Conservation (phyloP, 305 asterid genomes). For the Fraxinus nigra region DNA sequence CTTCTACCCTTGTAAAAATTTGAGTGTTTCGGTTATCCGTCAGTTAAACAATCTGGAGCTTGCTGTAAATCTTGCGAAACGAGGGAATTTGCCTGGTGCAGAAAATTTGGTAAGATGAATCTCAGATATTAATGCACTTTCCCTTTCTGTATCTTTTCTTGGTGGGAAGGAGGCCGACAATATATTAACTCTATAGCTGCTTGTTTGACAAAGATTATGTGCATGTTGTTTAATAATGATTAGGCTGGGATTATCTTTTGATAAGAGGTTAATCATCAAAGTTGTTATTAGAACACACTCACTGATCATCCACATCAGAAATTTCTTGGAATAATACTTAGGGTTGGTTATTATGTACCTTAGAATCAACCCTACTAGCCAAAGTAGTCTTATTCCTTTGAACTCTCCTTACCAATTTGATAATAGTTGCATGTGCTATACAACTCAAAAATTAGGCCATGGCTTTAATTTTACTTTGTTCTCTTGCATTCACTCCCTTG, state of each 20-base stretch:
- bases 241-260: not conserved
- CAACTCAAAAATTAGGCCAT: not conserved
- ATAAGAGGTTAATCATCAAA: not conserved
- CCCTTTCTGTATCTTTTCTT: not conserved
- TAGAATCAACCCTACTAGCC: not conserved
- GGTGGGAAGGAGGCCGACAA: not conserved
- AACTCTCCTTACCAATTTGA: not conserved
- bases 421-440: not conserved
- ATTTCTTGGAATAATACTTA: not conserved
- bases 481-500: not conserved
- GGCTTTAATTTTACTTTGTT: not conserved
- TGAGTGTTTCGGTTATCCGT: constrained; percentile 21
- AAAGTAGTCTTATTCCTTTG: not conserved
- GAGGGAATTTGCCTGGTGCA: constrained; percentile 99
- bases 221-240: constrained; percentile 5
- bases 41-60: constrained; percentile 98
- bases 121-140: constrained; percentile 18
- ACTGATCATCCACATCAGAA: not conserved
- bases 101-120: constrained; percentile 79
- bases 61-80: constrained; percentile 95
- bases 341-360: not conserved
- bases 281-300: not conserved
- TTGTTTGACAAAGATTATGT: constrained; percentile 16
- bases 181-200: constrained; percentile 12
- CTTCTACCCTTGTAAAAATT: not conserved